Evolutionary conservation across 768 basidiomycete genomes (phyloP), one percentile per base, ranked within the genome.

Genomic region (Agrocybe pediades): DNA sequence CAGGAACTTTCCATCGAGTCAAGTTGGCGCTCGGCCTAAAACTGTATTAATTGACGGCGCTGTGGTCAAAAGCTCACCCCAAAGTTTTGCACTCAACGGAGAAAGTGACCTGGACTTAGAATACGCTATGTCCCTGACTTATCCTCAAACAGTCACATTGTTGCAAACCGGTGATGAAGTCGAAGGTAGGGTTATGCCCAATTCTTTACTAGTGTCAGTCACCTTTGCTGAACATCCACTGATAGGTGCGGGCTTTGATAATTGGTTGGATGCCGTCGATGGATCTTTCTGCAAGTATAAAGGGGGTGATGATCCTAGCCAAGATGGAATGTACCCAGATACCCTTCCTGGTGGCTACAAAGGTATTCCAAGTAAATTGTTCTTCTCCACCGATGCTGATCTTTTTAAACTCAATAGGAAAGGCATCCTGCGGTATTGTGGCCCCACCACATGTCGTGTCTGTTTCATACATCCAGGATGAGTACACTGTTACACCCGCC

Each of bases 71-170:
- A 75, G 74, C 3, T 56, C 55, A 5, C 30, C 72, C 30, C 62
- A 68, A 56, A 71, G 76, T 46, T 80, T 82, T 58, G 58, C 69
- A 17, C 72, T 72, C 62, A 83, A 82, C 55, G 82, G 77, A 50
- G 83, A 86, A 62, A 79, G 81, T 19, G 72, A 83, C 55, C 71
- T 86, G 6, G 84, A 85, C 65, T 70, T 86, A 9, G 69, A 84
- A 65, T 84, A 82, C 50, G 76, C 74, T 24, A 82, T 84, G 81
- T 65, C 70, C 7, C 70, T 84, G 11, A 71, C 71, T 8, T 65
- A 58, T 16, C 62, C 66, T 0, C 77, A 77, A 55, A 48, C 57
- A 4, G 71, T 79, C 8, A 75, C 72, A 2, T 64, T 80, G 27
- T 73, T 76, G 27, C 78, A 80, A 53, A 73, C 70, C 6, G 78